Evolutionary conservation across 192 early-diverging fungal species (phyloP).

Genomic region (Rhizophlyctis rosea): DNA sequence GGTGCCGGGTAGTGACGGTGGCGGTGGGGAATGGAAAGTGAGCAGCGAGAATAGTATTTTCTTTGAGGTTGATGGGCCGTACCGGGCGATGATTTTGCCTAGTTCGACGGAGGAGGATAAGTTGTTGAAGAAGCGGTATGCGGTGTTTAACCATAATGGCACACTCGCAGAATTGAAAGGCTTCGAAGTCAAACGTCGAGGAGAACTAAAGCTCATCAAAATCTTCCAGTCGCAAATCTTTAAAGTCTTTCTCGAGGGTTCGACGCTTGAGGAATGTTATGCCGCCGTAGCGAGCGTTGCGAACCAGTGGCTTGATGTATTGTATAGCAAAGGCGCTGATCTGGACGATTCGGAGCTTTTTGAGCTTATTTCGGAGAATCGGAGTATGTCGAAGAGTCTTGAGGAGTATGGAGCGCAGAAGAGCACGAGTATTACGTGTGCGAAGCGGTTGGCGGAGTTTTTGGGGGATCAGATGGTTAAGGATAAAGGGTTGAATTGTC

Average conservation of each 20-base stretch:
- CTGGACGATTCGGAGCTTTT: constrained; percentile 86
- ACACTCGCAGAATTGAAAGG: constrained; percentile 95
- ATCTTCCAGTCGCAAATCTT: constrained; percentile 96
- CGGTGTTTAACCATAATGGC: constrained; percentile 95
- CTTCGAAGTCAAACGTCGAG: constrained; percentile 97
- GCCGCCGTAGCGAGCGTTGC: constrained; percentile 81
- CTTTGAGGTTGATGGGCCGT: constrained; percentile 98
- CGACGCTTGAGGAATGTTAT: constrained; percentile 85
- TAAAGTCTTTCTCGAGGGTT: constrained; percentile 86
- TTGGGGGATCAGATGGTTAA: constrained; percentile 98
- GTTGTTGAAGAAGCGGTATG: constrained; percentile 96
- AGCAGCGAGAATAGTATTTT: constrained; percentile 95
- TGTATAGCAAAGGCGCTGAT: constrained; percentile 78
- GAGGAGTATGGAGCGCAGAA: constrained; percentile 94
- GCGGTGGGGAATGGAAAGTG: constrained; percentile 58
- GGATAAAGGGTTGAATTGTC: constrained; percentile 93
- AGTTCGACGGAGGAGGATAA: constrained; percentile 94
- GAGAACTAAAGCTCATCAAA: constrained; percentile 97
- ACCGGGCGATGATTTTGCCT: constrained; percentile 96
- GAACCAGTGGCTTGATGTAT: constrained; percentile 92
- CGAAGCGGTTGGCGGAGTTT: constrained; percentile 92
- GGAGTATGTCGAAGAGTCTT: constrained; percentile 92
- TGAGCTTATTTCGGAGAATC: constrained; percentile 95
- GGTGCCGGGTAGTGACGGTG: constrained; percentile 44
- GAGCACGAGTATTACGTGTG: constrained; percentile 92